Base-by-base conservation (phyloP, 2,329 filamentous ascomycete species). In the Monilinia fructicola region DNA sequence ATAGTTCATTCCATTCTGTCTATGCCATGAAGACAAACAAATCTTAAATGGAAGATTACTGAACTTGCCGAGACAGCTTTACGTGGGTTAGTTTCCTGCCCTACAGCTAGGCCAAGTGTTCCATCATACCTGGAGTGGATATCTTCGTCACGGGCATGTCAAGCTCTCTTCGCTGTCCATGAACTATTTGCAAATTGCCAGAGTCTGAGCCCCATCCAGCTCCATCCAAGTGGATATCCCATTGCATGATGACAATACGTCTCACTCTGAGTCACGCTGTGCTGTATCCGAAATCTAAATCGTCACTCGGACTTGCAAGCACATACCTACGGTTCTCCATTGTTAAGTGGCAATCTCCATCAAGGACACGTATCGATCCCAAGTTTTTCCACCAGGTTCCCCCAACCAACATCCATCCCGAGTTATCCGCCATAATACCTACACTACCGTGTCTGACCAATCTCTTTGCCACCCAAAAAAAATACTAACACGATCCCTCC, bases 401-500 rank as follows among this genome's bases (percentile, higher is more conserved):
- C 54, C 61, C 14, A 44, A 54, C 54, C 40, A 52, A 26, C 23
- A 40, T 54, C 7, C 63, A 6, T 48, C 16, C 61, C 28, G 53
- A 38, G 46, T 44, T 48, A 31, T 21, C 23, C 40, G 50, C 38
- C 21, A 23, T 31, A 35, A 42, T n/a, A 16, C 12, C 42, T 44
- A 35, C 31, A 35, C 31, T 35, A 35, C 31, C 9, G 9, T 35
- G 31, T 7, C 31, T 46, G 44, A 26, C 42, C 38, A 35, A 40
- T 54, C 16, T 54, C n/a, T 21, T 46, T n/a, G 5, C n/a, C 4
- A 7, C 16, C n/a, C 4, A 7, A 3, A 38, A 53, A 2, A 42
- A 67, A 50, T 54, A 14, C 71, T 72, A 68, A 72, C 52, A 59
- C 55, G 54, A 42, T 38, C 14, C 46, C 54, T 52, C 52, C 66